phyloP scores from a whole-genome alignment of 768 basidiomycete genomes.

The Mycena capillaripes region DNA sequence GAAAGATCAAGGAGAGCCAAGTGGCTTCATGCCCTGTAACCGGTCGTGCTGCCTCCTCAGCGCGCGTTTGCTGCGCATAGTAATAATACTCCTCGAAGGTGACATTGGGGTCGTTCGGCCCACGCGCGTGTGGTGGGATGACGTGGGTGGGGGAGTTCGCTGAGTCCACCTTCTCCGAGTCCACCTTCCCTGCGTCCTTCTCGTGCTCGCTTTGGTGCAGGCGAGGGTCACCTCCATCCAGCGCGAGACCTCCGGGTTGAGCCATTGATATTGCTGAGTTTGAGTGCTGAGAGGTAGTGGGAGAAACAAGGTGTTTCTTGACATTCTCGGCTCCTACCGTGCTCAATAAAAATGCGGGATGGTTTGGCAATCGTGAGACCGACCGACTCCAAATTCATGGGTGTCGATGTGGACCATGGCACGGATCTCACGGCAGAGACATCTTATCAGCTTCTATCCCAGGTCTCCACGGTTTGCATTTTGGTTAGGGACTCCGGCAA shows the following conservation, averaged over 20 bases:
- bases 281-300: neutral
- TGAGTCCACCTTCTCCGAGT: conserved; percentile 17
- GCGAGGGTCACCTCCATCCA: conserved; percentile 16
- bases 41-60: conserved; percentile 9
- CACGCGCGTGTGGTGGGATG: conserved; percentile 7
- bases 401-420: no score
- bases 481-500: no score
- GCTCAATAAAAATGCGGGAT: no score
- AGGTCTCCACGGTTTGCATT: no score
- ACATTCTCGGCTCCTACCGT: no score
- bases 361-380: no score
- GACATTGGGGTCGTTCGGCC: conserved; percentile 8
- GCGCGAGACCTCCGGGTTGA: conserved; percentile 14
- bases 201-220: conserved; percentile 2
- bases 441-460: no score
- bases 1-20: conserved; percentile 9
- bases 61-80: conserved; percentile 19
- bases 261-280: neutral
- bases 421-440: no score
- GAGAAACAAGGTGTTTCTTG: neutral
- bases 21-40: conserved; percentile 8
- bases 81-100: conserved; percentile 27
- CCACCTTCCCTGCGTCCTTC: conserved; percentile 19
- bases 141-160: neutral
- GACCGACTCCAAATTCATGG: no score